Base-by-base conservation (phyloP, 805 yeast genomes). In the Nakazawaea holstii region DNA sequence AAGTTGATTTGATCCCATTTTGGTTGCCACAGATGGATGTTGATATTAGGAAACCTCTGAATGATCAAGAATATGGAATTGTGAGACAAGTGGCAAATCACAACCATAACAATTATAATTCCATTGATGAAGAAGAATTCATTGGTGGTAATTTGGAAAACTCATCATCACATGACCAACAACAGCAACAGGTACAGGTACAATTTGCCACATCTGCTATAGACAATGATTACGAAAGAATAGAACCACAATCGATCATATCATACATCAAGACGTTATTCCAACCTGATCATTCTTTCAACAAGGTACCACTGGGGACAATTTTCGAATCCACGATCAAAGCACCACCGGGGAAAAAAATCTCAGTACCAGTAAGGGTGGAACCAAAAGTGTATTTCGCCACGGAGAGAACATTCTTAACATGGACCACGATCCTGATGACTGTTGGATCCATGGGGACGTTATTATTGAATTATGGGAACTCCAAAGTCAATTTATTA, bases 331-430 rank as follows among this genome's bases (percentile, higher is more conserved):
- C 78, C 2, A 65, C 69, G 47, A 74, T 83, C 53, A 68, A 66
- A 50, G 86, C 94, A 9, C 98, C 99, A 20, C 81, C 86, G 37
- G 99, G 98, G 1, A 91, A 90, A 66, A 75, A 46, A 31, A 87
- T 94, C 50, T 80, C 90, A 59, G 94, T 94, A 8, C 99, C 98
- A 2, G 95, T 94, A 35, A 79, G 99, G 59, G 91, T 94, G 33
- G 99, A 94, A 67, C 99, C 99, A 49, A 94, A 94, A 69, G 99
- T 94, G n/a, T 94, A 94, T 64, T 94, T 94, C 67, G 99, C 99
- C 6, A 89, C 95, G 24, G 99, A 94, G 66, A 81, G 99, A 69
- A 94, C 99, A 0, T 92, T 83, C 60, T 73, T 94, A 52, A 80
- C 95, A 36, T 94, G 99, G 99, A 69, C 92, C 48, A 91, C 96